Evolutionary conservation across 2,329 filamentous ascomycete genomes (phyloP).

Genomic region (Alternaria consortialis): DNA sequence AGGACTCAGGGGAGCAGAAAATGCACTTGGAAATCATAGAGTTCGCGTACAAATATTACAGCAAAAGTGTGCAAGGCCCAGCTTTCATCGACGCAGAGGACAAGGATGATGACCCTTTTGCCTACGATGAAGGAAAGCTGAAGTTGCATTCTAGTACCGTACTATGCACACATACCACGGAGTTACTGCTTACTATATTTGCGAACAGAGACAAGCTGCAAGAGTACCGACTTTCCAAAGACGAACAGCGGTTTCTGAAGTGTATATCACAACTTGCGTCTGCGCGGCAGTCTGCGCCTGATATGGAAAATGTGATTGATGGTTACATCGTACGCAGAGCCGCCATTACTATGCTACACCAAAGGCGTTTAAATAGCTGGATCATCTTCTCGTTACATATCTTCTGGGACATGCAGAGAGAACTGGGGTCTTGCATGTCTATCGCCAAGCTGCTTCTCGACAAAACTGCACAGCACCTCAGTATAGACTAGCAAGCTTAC

Average conservation of each 20-base stretch:
- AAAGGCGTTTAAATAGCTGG: not conserved
- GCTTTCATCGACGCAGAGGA: not conserved
- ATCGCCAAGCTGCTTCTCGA: not conserved
- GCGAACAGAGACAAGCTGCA: not conserved
- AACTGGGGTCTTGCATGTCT: not conserved
- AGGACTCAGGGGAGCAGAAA: not conserved
- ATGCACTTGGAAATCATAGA: not conserved
- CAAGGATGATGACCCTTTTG: not conserved
- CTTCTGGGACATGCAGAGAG: not conserved
- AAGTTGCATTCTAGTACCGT: not conserved
- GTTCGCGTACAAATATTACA: not conserved
- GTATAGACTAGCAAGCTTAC: not conserved
- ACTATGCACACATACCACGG: not conserved
- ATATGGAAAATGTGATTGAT: no score
- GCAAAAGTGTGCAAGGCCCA: not conserved
- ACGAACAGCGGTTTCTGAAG: not conserved
- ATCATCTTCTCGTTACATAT: not conserved
- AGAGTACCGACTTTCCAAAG: not conserved
- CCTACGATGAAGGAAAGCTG: not conserved
- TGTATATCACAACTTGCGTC: not conserved
- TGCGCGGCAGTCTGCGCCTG: no score
- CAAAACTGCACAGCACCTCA: not conserved
- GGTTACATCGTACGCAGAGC: not conserved
- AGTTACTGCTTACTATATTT: not conserved
- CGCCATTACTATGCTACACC: not conserved